A percentile compares a stretch with the other conserved stretches of the same genome.
Conservation (phyloP, 306 rosid genomes). For the Delonix regia region DNA sequence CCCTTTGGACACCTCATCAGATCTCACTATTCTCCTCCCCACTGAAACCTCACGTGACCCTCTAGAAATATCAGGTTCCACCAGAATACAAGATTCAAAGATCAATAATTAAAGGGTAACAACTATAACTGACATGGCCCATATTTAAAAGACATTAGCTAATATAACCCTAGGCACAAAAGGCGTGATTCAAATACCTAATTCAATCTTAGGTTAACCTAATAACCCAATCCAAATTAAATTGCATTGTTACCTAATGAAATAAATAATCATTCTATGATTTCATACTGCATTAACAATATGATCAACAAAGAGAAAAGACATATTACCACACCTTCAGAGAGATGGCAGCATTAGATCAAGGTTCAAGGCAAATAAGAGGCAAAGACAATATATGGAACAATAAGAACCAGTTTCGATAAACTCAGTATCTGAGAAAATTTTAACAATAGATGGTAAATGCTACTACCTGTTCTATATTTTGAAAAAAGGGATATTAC, state of each 20-base stretch:
- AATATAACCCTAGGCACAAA: not conserved
- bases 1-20: too few species aligned
- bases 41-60: too few species aligned
- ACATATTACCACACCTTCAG: constrained; percentile 14
- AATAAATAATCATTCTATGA: not conserved
- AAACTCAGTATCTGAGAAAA: constrained; percentile 22
- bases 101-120: not conserved
- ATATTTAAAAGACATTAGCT: not conserved
- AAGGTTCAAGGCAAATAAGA: constrained; percentile 19
- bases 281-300: not conserved
- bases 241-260: not conserved
- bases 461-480: constrained; percentile 4
- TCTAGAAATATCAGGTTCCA: too few species aligned
- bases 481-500: not conserved
- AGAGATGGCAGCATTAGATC: constrained; percentile 38
- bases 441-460: constrained; percentile 4
- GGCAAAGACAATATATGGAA: constrained; percentile 13
- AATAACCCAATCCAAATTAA: not conserved
- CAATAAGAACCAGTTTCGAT: constrained; percentile 1
- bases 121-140: not conserved
- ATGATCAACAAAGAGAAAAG: not conserved
- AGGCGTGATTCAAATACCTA: not conserved
- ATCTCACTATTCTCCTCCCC: too few species aligned
- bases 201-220: not conserved
- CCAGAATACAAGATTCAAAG: not conserved